Base-by-base conservation (phyloP, 2,329 filamentous ascomycete genomes). In the Phyllosticta citribraziliensis region DNA sequence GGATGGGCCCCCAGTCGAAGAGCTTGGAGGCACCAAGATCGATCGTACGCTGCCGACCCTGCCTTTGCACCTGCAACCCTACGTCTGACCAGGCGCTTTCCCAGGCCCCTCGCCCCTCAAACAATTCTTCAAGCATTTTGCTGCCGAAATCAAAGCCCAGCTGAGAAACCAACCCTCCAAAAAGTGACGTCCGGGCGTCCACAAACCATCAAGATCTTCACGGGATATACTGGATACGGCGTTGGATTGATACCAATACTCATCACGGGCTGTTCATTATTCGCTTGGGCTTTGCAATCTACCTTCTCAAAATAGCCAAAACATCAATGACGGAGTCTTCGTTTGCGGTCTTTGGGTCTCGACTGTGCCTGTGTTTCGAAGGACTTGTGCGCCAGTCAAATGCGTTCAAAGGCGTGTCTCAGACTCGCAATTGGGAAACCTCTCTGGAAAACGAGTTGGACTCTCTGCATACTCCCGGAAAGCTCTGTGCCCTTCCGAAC, bases 111-210 rank as follows among this genome's bases (percentile, higher is more conserved):
- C 72, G 0, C 78, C 82, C 56, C 60, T 81, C 12, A 72, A 77
- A 56, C 78, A 82, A 62, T 79, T 82, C 57, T 61, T 81, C 11
- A 72, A 77, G 56, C 78, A 82, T 62, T 84, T 82, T 67, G 72
- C 74, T 30, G 78, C 84, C 47, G 82, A 84, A 67, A 66, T 85
- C 52, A 79, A 76, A 65, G 70, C 74, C 6, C 79, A 81, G 63
- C 73, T 80, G 50, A 65, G 69, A 11, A 50, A 50, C 53, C 17
- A 55, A 20, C 17, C 19, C 6, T 24, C 20, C 53, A 55, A 55
- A 20, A 55, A 55, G 22, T 25, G 27, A 40, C 33, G 33, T 17
- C 33, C 33, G 33, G 33, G 33, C 33, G 33, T 40, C 14, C 5
- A 17, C 33, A 40, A 40, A 12, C 2, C 33, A 40, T 40, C 33